Evolutionary conservation across 371 early-diverging fungal species (phyloP).

Genomic region (Massospora cicadina): DNA sequence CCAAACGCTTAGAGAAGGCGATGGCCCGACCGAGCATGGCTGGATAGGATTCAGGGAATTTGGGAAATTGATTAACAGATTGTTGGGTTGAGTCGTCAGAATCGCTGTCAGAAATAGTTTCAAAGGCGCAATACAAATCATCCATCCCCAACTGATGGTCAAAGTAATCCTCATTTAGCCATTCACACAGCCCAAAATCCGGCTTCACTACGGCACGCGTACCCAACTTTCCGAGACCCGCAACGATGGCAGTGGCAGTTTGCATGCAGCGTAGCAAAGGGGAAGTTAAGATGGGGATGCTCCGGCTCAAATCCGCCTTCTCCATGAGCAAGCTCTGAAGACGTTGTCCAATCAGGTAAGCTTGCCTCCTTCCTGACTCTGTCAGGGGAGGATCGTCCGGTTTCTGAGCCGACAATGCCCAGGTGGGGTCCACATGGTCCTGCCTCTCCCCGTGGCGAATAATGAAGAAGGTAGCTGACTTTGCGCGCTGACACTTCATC

Average conservation of each 20-base stretch:
- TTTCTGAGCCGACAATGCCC: constrained; percentile 19
- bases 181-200: constrained; percentile 8
- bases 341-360: constrained; percentile 15
- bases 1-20: neutral
- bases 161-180: constrained; percentile 9
- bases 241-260: constrained; percentile 10
- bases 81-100: neutral
- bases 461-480: constrained; percentile 12
- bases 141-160: neutral
- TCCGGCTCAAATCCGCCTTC: neutral
- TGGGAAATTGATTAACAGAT: neutral
- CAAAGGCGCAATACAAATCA: neutral
- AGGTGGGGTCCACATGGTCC: constrained; percentile 28
- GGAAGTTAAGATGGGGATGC: constrained; percentile 6
- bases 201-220: neutral
- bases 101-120: neutral
- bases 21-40: neutral
- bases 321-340: constrained; percentile 9
- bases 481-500: neutral
- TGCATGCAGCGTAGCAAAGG: constrained; percentile 13
- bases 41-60: constrained; percentile 8
- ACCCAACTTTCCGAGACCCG: constrained; percentile 10
- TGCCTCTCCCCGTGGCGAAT: constrained; percentile 35
- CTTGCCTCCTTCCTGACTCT: constrained; percentile 23
- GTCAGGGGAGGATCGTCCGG: constrained; percentile 36